Conservation (phyloP, 306 rosid genomes). For the Cicer judaicum region DNA sequence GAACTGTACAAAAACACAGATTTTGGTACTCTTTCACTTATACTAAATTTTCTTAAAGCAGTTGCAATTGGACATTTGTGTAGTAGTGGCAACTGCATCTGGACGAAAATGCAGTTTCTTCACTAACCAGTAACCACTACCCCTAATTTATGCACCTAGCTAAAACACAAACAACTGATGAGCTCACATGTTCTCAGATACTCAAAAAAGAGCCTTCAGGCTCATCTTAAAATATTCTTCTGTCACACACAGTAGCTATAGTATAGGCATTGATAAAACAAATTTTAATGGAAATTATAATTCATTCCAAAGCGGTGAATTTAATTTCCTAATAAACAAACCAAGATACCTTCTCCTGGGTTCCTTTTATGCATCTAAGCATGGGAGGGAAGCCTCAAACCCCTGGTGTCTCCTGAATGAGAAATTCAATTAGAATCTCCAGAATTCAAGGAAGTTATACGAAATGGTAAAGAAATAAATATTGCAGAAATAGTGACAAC, state of each 20-base stretch:
- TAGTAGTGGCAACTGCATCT: conserved; percentile 31
- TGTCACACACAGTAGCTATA: conserved; percentile 30
- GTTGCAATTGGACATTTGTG: conserved; percentile 19
- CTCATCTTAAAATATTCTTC: conserved; percentile 27
- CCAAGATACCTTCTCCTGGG: conserved; percentile 99
- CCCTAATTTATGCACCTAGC: conserved; percentile 21
- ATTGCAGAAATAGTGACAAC: conserved; percentile 39
- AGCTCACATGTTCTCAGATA: conserved; percentile 24
- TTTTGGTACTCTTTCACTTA: background rate
- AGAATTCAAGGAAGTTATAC: conserved; percentile 56
- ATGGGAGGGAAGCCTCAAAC: conserved; percentile 89
- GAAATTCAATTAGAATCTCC: conserved; percentile 82
- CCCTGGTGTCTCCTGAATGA: conserved; percentile 91
- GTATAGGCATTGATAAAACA: background rate
- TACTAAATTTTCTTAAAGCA: conserved; percentile 1
- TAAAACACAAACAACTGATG: conserved; percentile 6
- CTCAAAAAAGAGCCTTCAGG: background rate
- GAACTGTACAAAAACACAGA: background rate
- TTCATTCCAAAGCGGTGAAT: conserved; percentile 56
- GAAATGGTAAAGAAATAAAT: conserved; percentile 44
- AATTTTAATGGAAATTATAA: conserved; percentile 40
- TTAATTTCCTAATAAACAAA: conserved; percentile 82
- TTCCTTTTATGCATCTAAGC: conserved; percentile 90
- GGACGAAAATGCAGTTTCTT: conserved; percentile 30
- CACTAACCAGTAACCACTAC: conserved; percentile 29